Base-by-base conservation (phyloP, 2,329 filamentous ascomycete species). In the Helicocarpus griseus region DNA sequence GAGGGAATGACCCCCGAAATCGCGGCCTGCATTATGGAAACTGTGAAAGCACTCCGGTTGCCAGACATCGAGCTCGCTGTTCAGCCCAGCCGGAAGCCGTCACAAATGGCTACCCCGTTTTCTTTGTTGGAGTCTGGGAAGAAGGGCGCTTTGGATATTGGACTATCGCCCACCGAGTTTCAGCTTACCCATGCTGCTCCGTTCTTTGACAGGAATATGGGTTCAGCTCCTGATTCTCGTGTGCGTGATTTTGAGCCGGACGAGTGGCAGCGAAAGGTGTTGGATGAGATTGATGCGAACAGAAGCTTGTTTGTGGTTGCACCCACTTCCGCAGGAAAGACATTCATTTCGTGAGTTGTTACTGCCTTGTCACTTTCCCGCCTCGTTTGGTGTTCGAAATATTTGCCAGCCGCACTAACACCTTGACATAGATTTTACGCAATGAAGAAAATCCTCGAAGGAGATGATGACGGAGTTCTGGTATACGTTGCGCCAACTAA, bases 401-500 rank as follows among this genome's bases (percentile, higher is more conserved):
- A 28, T 28, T 7, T 3, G 19, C 14, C 21, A 11, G 13, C 22
- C 46, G 33, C 29, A 2, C 19, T 49, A 39, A 38, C 22, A 24
- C 19, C 22, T 11, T 49, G n/a, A n/a, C 11, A 13, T 38, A 67
- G 65, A 0, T 91, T 90, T 65, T 89, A 91, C 59, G 86, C 86
- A 1, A 91, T 90, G 83, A 84, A 86, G 60, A 82, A 87, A 61
- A 73, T 89, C 1, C 71, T 91, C 8, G 75, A 85, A 61, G 76
- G 77, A 3, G 80, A 79, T 55, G 79, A 90, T 54, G 80, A 88
- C 46, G 82, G 80, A 2, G 77, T 90, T 2, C 68, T 91, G 5
- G 83, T 90, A 0, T 91, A 90, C 57, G 83, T 91, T 5, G 87
- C 86, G 0, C 87, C 87, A 0, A 90, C 86, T 0, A 91, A 91